Percentiles rank a stretch among this genome's conserved stretches.
Evolutionary conservation across 2,329 filamentous ascomycete genomes (phyloP).

Genomic region (Pyricularia pennisetigena): DNA sequence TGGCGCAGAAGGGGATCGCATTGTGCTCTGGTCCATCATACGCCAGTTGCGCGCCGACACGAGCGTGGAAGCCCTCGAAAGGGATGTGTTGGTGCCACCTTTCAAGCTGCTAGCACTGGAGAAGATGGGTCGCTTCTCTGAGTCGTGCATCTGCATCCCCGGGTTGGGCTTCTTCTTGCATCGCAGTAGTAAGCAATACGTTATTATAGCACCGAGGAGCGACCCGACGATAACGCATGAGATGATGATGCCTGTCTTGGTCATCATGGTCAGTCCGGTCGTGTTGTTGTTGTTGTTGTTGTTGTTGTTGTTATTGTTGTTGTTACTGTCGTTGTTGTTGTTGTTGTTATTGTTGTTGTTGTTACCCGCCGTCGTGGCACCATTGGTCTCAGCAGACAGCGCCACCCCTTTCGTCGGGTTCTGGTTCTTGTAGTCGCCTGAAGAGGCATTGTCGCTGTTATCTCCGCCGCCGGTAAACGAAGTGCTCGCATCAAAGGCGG

Average conservation of each 20-base stretch:
- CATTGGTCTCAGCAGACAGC: neutral
- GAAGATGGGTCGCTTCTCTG: neutral
- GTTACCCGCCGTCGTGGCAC: neutral
- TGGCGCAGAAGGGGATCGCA: neutral
- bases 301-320: slow-evolving; percentile 2
- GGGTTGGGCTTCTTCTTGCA: slow-evolving; percentile 12
- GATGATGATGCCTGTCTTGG: slow-evolving; percentile 18
- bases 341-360: too few relatives aligned
- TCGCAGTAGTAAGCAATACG: slow-evolving; percentile 15
- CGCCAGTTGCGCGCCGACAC: neutral
- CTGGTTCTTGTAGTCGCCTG: neutral
- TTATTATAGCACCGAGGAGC: slow-evolving; percentile 10
- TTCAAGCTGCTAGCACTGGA: neutral
- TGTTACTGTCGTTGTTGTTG: slow-evolving; percentile 1
- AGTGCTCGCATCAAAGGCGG: slow-evolving; percentile 14
- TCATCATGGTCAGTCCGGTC: slow-evolving; percentile 13
- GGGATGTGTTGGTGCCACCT: neutral
- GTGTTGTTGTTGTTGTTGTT: slow-evolving; percentile 1
- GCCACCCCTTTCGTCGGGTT: neutral
- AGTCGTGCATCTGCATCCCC: slow-evolving; percentile 16
- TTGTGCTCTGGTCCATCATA: neutral
- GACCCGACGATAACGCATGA: slow-evolving; percentile 13
- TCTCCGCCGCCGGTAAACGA: slow-evolving; percentile 4
- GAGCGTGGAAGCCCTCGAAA: neutral
- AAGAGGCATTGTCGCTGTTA: slow-evolving; percentile 1